Evolutionary conservation across 371 early-diverging fungal genomes (phyloP), one percentile per base, ranked within the genome.

Genomic region (Phascolomyces articulosus): DNA sequence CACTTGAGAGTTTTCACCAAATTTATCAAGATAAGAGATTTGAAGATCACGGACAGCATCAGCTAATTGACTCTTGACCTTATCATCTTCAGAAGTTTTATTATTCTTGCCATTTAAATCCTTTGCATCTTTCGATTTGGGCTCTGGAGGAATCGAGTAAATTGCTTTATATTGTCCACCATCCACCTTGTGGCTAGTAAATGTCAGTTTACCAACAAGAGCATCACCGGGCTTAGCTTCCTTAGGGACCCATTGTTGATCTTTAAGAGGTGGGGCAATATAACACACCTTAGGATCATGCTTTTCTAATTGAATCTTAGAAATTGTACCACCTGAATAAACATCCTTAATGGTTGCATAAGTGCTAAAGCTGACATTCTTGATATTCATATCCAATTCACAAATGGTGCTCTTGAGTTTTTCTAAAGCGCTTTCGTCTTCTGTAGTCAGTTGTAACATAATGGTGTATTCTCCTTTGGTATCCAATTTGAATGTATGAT

Each of bases 391-490:
- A 71, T 96, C 94, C 21, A 95, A 69, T 34, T 91, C 69, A 40
- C 87, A 78, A 8, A 91, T 74, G 34, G 84, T 69, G 51, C 74
- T 75, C 64, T 88, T 87, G 21, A 95, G 77, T 55, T 90, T 88
- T 23, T 94, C 93, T 38, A 97, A 79, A 2, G 86, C 75, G 55
- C 82, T 83, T 40, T 92, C 79, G 16, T 80, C 77, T 60, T 87
- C 84, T 15, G 91, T 89, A 21, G 89, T 83, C 21, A 97, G 66
- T 72, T 94, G 95, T 53, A 88, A 90, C 53, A 87, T 89, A 48
- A 95, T 77, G 6, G 85, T 86, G 71, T 96, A 96, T 38, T 92
- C 95, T 16, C 97, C 97, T 78, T 93, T 91, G 64, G 67, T 75
- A 28, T 79, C 73, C n/a, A 96, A 68, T 62, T 90, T 90, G 58